phyloP scores from a whole-genome alignment of 768 basidiomycete genomes.

The Boletus tomentosulus region DNA sequence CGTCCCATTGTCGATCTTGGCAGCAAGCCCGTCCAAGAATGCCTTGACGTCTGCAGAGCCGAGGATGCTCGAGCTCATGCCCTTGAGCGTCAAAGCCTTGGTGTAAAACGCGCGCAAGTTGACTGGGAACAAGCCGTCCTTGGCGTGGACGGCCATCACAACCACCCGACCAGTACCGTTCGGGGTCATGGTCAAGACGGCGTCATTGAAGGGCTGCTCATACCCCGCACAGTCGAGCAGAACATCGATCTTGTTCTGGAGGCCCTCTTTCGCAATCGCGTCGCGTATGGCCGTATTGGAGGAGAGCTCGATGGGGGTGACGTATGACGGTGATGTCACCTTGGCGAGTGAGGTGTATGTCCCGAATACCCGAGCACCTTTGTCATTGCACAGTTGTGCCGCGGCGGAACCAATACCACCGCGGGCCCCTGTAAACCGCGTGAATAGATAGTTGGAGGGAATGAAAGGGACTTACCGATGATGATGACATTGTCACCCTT shows the following conservation, averaged over 20 bases:
- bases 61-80: slow-evolving; percentile 29
- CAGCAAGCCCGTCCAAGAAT: slow-evolving; percentile 26
- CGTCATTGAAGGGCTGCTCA: slow-evolving; percentile 32
- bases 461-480: slow-evolving; percentile 17
- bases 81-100: slow-evolving; percentile 29
- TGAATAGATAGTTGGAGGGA: background rate
- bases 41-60: slow-evolving; percentile 20
- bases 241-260: slow-evolving; percentile 32
- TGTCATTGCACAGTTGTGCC: slow-evolving; percentile 29
- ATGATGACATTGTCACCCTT: slow-evolving; percentile 32
- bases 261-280: slow-evolving; percentile 21
- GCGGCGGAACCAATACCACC: slow-evolving; percentile 34
- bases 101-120: slow-evolving; percentile 31
- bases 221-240: slow-evolving; percentile 34
- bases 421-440: slow-evolving; percentile 25
- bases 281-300: slow-evolving; percentile 31
- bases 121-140: slow-evolving; percentile 29
- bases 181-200: slow-evolving; percentile 31
- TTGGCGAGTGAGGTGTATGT: slow-evolving; percentile 32
- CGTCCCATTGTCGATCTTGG: slow-evolving; percentile 28
- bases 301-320: slow-evolving; percentile 31
- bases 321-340: slow-evolving; percentile 20
- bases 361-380: slow-evolving; percentile 32
- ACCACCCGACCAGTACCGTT: slow-evolving; percentile 31
- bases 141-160: slow-evolving; percentile 33